Evolutionary conservation across 768 basidiomycete species (phyloP).

Genomic region (Podaxis sp.): DNA sequence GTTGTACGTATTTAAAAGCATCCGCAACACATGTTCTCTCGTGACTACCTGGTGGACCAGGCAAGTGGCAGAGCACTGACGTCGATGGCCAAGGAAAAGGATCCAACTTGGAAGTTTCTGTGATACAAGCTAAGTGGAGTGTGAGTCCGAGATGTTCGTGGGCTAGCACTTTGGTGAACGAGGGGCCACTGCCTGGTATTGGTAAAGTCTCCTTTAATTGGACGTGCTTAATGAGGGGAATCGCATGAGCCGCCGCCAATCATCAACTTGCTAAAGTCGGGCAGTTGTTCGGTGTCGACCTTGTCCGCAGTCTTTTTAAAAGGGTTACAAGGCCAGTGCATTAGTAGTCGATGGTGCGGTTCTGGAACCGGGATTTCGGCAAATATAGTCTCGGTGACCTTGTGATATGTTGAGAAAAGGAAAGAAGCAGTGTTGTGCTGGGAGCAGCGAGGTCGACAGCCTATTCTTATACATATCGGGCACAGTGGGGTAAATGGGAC

Average conservation of each 20-base stretch:
- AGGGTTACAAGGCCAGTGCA: not conserved
- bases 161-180: not conserved
- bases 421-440: not conserved
- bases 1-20: not conserved
- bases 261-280: not conserved
- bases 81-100: not conserved
- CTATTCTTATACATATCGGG: not conserved
- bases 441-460: not conserved
- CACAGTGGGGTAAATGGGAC: not conserved
- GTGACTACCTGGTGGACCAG: not conserved
- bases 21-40: not conserved
- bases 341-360: not conserved
- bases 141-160: not conserved
- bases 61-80: not conserved
- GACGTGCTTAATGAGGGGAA: not conserved
- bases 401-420: not conserved
- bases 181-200: not conserved
- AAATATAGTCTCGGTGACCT: not conserved
- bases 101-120: not conserved
- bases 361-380: not conserved
- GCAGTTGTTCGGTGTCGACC: too few relatives aligned
- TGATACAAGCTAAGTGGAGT: not conserved
- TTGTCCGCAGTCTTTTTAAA: not conserved
- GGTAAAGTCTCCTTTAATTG: not conserved
- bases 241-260: not conserved